phyloP scores from a whole-genome alignment of 2,329 filamentous ascomycete genomes.

The Dactylella cylindrospora region DNA sequence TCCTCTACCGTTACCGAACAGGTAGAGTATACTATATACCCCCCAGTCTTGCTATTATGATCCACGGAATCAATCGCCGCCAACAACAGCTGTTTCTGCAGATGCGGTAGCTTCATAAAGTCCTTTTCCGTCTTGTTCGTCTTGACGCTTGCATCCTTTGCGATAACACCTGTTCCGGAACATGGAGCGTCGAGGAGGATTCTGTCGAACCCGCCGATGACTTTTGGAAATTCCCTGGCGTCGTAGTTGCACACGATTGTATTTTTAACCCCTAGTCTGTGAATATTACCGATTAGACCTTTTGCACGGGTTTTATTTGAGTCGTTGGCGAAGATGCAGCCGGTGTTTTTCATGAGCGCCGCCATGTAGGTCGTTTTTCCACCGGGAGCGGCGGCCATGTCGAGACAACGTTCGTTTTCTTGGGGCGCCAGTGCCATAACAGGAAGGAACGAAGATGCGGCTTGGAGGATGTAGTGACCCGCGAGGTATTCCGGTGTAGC shows the following conservation, averaged over 20 bases:
- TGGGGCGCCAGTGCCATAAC: conserved; percentile 97
- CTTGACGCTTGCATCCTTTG: conserved; percentile 95
- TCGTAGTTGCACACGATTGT: conserved; percentile 95
- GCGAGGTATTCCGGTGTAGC: conserved; percentile 97
- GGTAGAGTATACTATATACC: conserved; percentile 94
- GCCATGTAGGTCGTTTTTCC: conserved; percentile 96
- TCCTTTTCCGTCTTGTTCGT: conserved; percentile 97
- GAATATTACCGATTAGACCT: conserved; percentile 96
- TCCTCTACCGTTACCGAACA: conserved; percentile 94
- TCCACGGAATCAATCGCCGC: conserved; percentile 94
- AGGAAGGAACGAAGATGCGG: conserved; percentile 91
- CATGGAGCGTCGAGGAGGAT: conserved; percentile 93
- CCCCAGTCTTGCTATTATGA: conserved; percentile 85
- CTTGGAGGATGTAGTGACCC: conserved; percentile 96
- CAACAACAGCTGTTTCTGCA: conserved; percentile 90
- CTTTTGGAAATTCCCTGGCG: conserved; percentile 86
- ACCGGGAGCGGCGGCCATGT: conserved; percentile 93
- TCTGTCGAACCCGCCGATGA: conserved; percentile 93
- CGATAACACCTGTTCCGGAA: conserved; percentile 94
- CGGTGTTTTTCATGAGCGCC: conserved; percentile 97
- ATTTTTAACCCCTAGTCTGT: conserved; percentile 90
- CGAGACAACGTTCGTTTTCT: conserved; percentile 85
- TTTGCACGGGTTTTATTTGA: conserved; percentile 89
- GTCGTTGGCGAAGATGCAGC: conserved; percentile 94
- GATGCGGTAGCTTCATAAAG: conserved; percentile 88